Evolutionary conservation across 1,284 basidiomycete genomes (phyloP).

Genomic region (Chondrostereum purpureum): DNA sequence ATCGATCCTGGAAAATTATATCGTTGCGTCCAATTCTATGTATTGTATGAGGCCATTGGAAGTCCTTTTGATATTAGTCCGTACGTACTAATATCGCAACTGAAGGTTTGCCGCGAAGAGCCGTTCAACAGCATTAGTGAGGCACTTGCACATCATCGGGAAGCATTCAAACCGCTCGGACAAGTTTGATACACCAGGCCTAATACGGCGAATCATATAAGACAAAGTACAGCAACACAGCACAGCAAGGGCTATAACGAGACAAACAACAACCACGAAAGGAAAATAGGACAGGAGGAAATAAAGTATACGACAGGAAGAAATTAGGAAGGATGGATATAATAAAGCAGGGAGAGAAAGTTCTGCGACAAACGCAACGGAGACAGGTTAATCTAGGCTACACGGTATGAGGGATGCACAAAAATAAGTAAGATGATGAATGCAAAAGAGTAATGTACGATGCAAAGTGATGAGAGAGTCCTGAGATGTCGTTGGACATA

Average conservation of each 20-base stretch:
- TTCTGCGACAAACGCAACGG: not conserved
- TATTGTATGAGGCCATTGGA: too few species aligned
- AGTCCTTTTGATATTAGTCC: too few species aligned
- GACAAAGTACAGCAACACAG: not conserved
- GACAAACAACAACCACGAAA: not conserved
- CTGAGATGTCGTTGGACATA: not conserved
- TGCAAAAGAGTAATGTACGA: not conserved
- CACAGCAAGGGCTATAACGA: not conserved
- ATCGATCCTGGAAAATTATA: too few species aligned
- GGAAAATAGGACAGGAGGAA: not conserved
- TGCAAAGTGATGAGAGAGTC: conserved; percentile 4
- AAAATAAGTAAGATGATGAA: conserved; percentile 3
- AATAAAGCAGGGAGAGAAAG: not conserved
- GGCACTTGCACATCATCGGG: too few species aligned
- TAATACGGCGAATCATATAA: conserved; percentile 10
- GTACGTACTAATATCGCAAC: too few species aligned
- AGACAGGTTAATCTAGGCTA: not conserved
- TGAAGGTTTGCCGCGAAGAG: too few species aligned
- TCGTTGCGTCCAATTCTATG: too few species aligned
- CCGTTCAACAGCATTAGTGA: too few species aligned
- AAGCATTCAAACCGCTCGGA: too few species aligned
- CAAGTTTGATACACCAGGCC: conserved; percentile 6
- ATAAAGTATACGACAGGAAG: not conserved
- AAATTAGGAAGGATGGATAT: not conserved
- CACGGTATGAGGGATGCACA: conserved; percentile 2